Conservation (phyloP, 2,329 filamentous ascomycete species). For the Colletotrichum australisinense region DNA sequence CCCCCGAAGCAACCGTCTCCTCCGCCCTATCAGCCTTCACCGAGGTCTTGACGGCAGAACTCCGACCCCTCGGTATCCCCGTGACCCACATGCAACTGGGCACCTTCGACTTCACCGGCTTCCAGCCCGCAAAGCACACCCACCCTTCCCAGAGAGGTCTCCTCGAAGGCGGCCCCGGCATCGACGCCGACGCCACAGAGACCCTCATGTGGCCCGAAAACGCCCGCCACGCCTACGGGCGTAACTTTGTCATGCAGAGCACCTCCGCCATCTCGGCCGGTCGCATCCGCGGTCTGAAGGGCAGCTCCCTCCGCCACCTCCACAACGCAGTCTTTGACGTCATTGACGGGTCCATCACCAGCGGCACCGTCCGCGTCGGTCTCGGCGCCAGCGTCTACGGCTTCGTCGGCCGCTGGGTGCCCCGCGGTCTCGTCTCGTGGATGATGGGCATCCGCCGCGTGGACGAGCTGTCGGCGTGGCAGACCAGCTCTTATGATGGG, state of each 20-base stretch:
- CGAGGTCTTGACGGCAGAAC: conserved; percentile 81
- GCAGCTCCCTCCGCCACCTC: conserved; percentile 80
- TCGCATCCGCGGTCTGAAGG: conserved; percentile 69
- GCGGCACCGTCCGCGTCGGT: conserved; percentile 80
- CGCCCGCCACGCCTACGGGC: conserved; percentile 69
- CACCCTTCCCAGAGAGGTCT: conserved; percentile 50
- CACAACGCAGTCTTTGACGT: conserved; percentile 93
- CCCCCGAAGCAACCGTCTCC: conserved; percentile 87
- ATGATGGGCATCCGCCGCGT: conserved; percentile 86
- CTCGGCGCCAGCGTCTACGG: conserved; percentile 87
- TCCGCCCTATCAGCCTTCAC: conserved; percentile 90
- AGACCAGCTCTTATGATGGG: conserved; percentile 53
- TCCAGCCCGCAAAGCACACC: conserved; percentile 61
- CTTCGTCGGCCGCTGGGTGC: conserved; percentile 84
- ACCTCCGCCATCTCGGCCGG: conserved; percentile 66
- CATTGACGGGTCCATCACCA: conserved; percentile 73
- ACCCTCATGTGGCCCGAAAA: conserved; percentile 73
- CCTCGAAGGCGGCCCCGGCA: conserved; percentile 53
- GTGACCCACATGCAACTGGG: conserved; percentile 92
- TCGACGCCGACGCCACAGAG: conserved; percentile 59
- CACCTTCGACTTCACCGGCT: conserved; percentile 85
- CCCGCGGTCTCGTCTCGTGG: conserved; percentile 83
- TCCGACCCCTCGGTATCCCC: conserved; percentile 79
- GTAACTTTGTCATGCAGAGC: conserved; percentile 69
- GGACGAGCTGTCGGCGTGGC: conserved; percentile 66